Base-by-base conservation (phyloP, 176 grass and related monocot species). In the Cymbopogon citratus region DNA sequence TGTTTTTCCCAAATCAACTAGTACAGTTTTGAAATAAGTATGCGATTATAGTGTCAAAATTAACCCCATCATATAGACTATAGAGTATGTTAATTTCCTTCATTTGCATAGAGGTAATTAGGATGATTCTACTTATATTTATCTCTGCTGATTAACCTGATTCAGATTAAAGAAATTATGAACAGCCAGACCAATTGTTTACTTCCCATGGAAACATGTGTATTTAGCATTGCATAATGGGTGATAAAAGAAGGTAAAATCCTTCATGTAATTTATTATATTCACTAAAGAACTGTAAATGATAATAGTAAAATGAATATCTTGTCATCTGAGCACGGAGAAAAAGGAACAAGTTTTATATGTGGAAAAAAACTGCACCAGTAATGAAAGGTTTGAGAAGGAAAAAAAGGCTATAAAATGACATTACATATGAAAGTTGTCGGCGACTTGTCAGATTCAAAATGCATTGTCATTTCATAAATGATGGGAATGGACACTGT, bases 151-250 rank as follows among this genome's bases (percentile, higher is more conserved):
- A 75, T 9, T 46, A 69, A 31, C 33, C 66, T 36, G 35, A 25
- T 73, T 67, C 31, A 38, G 56, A 66, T 46, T 85, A 62, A 46
- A 62, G 26, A 71, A 78, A 77, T 59, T 24, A 33, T 15, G 46
- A 77, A 18, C 54, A 60, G 63, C 18, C 14, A 77, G 52, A 28
- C 31, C 33, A 48, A 52, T 79, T 10, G 72, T 79, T 61, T 83
- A 69, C n/a, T 51, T 82, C 34, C 28, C 49, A 9, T 13, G 57
- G 5, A 57, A 77, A 63, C 5, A 83, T 52, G 66, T 84, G 35
- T 57, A 6, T 79, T 63, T 36, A 87, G 26, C 33, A 74, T 3
- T 40, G 63, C 23, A 31, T 70, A 76, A 76, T 61, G 10, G 62
- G 41, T 35, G 18, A 4, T 84, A 66, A 52, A 43, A 61, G 12